Base-by-base conservation (phyloP, 768 basidiomycete species). In the Lentinula lateritia region DNA sequence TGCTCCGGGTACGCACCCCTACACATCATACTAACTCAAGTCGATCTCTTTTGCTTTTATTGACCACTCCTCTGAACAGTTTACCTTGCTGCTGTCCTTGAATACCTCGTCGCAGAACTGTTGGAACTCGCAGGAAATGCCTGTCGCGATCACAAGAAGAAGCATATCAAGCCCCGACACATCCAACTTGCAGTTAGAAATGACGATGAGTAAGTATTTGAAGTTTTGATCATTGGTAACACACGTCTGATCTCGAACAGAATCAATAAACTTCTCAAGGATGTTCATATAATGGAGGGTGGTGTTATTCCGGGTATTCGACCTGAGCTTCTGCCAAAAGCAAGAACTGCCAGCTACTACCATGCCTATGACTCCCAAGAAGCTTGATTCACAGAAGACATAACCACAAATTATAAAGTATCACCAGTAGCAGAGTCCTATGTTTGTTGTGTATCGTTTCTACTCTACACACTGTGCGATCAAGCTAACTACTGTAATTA, bases 81-180 rank as follows among this genome's bases (percentile, higher is more conserved):
- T 54, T 93, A 92, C 74, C 83, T 92, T 61, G 87, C 91, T 61
- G 90, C 90, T 56, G 92, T 93, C 59, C 81, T 94, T 32, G 93
- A 94, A 74, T 94, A 95, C 73, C 82, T 95, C 41, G 83, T 86
- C 6, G 93, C 92, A 34, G 93, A 95, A 74, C 86, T 95, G 68
- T 83, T 93, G 57, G 92, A 94, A 73, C 79, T 93, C 50, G 90
- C 92, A 58, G 92, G 92, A 5, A 86, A 85, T 67, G 84, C 86
- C 39, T 89, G 90, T 53, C 83, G 87, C 63, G 89, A 92, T 70
- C 86, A 90, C 78, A 89, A 90, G 78, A 91, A 90, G 79, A 81
- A 83, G 64, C 85, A 90, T 76, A 93, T 93, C 66, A 85, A 88
- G 18, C 92, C 92, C 18, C 39, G 62, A 2, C 56, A 62, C 32